Conservation (phyloP, 2,329 filamentous ascomycete genomes). For the Calycina marina region DNA sequence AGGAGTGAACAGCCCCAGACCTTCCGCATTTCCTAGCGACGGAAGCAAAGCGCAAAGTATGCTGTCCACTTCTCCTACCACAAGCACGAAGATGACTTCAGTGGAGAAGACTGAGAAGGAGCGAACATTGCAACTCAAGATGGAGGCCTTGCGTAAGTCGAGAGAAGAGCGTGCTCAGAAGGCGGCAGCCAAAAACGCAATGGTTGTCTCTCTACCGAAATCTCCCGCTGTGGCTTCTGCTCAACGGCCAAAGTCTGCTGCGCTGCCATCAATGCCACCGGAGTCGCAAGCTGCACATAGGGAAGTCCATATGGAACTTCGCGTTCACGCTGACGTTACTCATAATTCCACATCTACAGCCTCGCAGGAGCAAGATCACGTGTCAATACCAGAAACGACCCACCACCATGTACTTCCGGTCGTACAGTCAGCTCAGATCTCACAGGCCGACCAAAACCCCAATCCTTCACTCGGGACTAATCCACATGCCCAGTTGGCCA, state of each 20-base stretch:
- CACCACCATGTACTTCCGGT: neutral
- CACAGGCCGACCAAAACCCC: neutral
- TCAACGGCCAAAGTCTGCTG: constrained; percentile 2
- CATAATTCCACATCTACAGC: constrained; percentile 1
- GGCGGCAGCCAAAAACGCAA: constrained; percentile 21
- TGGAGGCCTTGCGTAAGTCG: constrained; percentile 56
- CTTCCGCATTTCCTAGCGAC: too few relatives aligned
- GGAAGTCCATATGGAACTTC: constrained; percentile 1
- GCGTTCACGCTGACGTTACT: neutral
- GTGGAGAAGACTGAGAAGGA: constrained; percentile 51
- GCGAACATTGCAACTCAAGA: constrained; percentile 51
- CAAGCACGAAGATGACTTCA: constrained; percentile 4
- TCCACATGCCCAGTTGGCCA: neutral
- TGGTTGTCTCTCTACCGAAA: constrained; percentile 2
- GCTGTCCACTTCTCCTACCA: neutral
- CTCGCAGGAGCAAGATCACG: neutral
- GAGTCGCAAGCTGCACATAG: neutral
- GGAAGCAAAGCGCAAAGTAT: neutral
- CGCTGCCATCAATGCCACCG: neutral
- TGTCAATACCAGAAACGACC: neutral
- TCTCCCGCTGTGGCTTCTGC: constrained; percentile 1
- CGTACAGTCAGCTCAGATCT: constrained; percentile 5
- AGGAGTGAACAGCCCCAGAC: neutral
- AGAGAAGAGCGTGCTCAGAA: constrained; percentile 30
- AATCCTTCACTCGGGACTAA: neutral